Base-by-base conservation (phyloP, 768 basidiomycete species). In the Flagelloscypha sp. region DNA sequence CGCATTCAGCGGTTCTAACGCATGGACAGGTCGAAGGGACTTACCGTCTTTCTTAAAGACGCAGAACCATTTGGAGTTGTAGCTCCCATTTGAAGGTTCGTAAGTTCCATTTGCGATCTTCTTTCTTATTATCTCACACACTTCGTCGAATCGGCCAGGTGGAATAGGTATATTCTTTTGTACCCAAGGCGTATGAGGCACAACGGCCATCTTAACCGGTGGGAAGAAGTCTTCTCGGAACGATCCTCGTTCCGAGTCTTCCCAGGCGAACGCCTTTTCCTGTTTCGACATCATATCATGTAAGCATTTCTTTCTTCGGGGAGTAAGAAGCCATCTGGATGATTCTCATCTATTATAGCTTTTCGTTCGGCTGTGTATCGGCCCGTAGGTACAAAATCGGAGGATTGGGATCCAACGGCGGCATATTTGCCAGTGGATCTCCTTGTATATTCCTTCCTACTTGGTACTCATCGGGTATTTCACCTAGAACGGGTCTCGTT, bases 51-150 rank as follows among this genome's bases (percentile, higher is more conserved):
- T 63, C 48, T 66, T 65, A 4, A 48, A 15, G 0, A 68, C 58
- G 20, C 55, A 58, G 33, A 67, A 71, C 64, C 61, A 67, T 6
- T 53, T 36, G 0, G 59, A 61, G 0, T 58, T 46, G 19, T 71
- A 71, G 0, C 62, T 63, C 0, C 54, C 55, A 23, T 64, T 54
- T 0, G 56, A 62, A 0, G 52, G 57, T 43, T 72, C 58, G 34
- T 66, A 69, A 0, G 66, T 55, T 1, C 68, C 62, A 0, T 62
- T 46, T 0, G 40, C 49, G 8, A 67, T 53, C 38, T 69, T 69
- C 1, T 44, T 37, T 12, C 54, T 48, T 7, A 68, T 49, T 0
- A 65, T 33, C 4, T 46, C 23, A n/a, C 44, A 43, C 11, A 68
- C 54, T 33, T 61, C 38, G 7, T 60, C 36, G n/a, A n/a, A n/a